Base-by-base conservation (phyloP, 768 basidiomycete species). In the Boletus tomentosulus region DNA sequence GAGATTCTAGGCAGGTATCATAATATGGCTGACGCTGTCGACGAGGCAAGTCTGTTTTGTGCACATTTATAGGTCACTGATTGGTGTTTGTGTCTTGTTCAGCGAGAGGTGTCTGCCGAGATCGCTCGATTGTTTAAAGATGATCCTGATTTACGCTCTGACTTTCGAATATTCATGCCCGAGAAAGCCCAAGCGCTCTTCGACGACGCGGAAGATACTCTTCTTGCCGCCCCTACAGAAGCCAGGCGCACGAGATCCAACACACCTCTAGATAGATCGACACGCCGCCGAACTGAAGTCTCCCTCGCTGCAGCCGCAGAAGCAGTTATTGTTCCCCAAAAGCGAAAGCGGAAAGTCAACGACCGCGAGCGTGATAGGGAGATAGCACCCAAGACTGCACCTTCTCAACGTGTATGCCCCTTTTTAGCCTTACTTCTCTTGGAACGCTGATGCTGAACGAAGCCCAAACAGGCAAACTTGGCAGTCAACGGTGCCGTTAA, bases 161-260 rank as follows among this genome's bases (percentile, higher is more conserved):
- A 88, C 56, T 90, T 92, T 59, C 77, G 81, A 28, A 77, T 86
- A 50, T 91, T 91, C 68, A 80, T 91, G 75, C 86, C 87, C 0
- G 84, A 81, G 62, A 74, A 76, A 63, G 76, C 72, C 48, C 82
- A 79, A 50, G 72, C 73, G 54, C 61, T 77, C 37, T 66, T 81
- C 19, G 80, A 82, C 44, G 82, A 84, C 31, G 38, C 59, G 58
- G 66, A 71, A 43, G 68, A 67, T 2, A 60, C 57, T 13, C 62
- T 67, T 22, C 63, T 73, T 24, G 53, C 64, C 9, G 68, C 57
- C 25, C 65, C 62, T 22, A 51, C 63, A 34, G 59, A 66, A 35
- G 48, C 47, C 30, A 68, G 69, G 49, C 74, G 67, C 25, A 68
- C 67, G 42, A 71, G 74, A 57, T 75, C 71, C 50, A 69, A 50